phyloP scores from a whole-genome alignment of 2,329 filamentous ascomycete genomes.

The Colletotrichum sp. region DNA sequence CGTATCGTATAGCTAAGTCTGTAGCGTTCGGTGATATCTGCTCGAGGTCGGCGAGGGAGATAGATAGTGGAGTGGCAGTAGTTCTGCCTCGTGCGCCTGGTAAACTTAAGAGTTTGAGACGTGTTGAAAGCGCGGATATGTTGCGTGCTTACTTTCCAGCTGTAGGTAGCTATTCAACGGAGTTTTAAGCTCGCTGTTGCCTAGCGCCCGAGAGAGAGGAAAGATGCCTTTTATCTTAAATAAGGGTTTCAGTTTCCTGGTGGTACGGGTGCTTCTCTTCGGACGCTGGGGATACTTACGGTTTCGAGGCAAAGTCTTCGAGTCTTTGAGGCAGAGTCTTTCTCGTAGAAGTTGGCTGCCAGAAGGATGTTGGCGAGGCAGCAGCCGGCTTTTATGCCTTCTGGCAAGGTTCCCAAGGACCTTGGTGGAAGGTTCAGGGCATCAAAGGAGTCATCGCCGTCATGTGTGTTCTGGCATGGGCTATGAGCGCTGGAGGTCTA shows the following conservation, averaged over 20 bases:
- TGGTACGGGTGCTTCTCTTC: not conserved
- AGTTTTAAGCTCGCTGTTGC: not conserved
- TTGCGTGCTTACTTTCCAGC: not conserved
- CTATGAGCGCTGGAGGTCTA: not conserved
- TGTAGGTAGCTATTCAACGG: not conserved
- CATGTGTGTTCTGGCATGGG: not conserved
- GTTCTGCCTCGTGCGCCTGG: not conserved
- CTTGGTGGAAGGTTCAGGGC: not conserved
- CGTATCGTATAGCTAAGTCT: not conserved
- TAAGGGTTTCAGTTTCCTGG: accelerated
- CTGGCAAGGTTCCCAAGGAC: not conserved
- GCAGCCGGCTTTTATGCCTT: not conserved
- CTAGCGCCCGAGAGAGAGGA: not conserved
- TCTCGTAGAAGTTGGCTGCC: not conserved
- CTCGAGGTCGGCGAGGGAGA: not conserved
- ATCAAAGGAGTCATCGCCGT: not conserved
- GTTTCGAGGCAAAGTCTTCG: not conserved
- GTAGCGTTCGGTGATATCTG: not conserved
- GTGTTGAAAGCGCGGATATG: not conserved
- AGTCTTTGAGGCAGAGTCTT: not conserved
- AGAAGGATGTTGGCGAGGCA: not conserved
- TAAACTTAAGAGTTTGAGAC: not conserved
- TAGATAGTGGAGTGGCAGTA: not conserved
- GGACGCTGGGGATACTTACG: not conserved
- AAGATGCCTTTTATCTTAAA: not conserved